Evolutionary conservation across 2,329 filamentous ascomycete species (phyloP), one percentile per base, ranked within the genome.

Genomic region (Alternaria ventricosa): DNA sequence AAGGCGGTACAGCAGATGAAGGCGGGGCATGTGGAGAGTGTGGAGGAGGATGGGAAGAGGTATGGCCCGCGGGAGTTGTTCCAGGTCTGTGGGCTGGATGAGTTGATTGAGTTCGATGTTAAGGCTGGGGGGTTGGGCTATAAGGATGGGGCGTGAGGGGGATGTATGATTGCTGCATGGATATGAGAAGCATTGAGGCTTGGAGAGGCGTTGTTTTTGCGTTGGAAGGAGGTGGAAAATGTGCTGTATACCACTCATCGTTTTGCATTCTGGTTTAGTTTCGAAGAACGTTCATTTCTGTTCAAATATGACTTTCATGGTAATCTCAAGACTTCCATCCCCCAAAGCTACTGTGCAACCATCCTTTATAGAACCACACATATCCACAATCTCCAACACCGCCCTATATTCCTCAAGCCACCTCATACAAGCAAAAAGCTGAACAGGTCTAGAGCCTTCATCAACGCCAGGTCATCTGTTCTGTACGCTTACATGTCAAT

Each of bases 51-150:
- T 62, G 81, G 82, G 2, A 80, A 80, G 61, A 79, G 83, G 54
- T 77, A 84, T 61, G 83, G 82, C 0, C 84, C 85, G 0, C 81
- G 79, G 57, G 82, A 82, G 61, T 65, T 87, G 27, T 87, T 87
- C 66, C 82, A 84, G 67, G 80, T 85, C 1, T 86, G 85, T 69
- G 86, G 86, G 1, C 64, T 88, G 71, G 79, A 83, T 41, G 84
- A 87, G 33, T 71, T 82, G 25, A 83, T 87, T 72, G 81, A 81
- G 5, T 82, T 87, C 69, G 86, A 88, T 70, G 74, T 77, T 57
- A 75, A 76, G 66, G 81, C 82, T 46, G 82, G 82, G n/a, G 82
- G 82, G 0, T 77, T 73, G 56, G 75, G 75, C 4, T 79, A 74
- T 55, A 33, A 65, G 15, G 55, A 73, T 18, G 74, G 65, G 9